Evolutionary conservation across 164 flowering plant species (phyloP), one percentile per base, ranked within the genome.

Genomic region (Sedum album): DNA sequence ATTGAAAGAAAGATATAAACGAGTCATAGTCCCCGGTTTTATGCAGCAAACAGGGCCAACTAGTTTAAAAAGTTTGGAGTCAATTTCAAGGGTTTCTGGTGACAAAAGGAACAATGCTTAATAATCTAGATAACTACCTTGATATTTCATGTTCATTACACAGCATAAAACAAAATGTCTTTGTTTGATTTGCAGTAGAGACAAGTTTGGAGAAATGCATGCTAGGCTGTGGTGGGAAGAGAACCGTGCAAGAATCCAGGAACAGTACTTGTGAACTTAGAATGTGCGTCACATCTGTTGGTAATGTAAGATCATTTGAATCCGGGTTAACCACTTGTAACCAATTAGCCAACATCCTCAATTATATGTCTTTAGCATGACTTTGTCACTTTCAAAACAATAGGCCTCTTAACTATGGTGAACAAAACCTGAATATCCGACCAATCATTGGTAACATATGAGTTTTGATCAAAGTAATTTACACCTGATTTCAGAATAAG

Each of bases 151-250:
- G 1, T 31, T 14, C 15, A 31, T n/a, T 46, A 15, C 6, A 36
- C n/a, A 20, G 31, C 41, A 33, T 30, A 10, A 31, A 35, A 68
- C n/a, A 35, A 38, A n/a, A 15, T 68, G 62, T 25, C 35, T 18
- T 26, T 30, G 33, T 41, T 25, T 44, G 42, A 42, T 20, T 64
- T 74, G 82, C 89, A 87, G 91, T 76, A 89, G 91, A 31, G 91
- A 87, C 71, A 82, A 53, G 73, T 87, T 87, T 69, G 87, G 87
- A 69, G 91, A 87, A 78, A 79, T 73, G 86, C 85, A 83, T 7
- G 89, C 91, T 2, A 83, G 89, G 72, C 25, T 81, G 72, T 87
- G 91, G 91, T 87, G 91, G 91, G 91, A 85, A 73, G 81, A 80
- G 69, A 87, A 87, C 74, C 78, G 83, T 68, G 82, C 83, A 38